Conservation (phyloP, 2,329 filamentous ascomycete genomes). For the Pseudocercospora macadamiae region DNA sequence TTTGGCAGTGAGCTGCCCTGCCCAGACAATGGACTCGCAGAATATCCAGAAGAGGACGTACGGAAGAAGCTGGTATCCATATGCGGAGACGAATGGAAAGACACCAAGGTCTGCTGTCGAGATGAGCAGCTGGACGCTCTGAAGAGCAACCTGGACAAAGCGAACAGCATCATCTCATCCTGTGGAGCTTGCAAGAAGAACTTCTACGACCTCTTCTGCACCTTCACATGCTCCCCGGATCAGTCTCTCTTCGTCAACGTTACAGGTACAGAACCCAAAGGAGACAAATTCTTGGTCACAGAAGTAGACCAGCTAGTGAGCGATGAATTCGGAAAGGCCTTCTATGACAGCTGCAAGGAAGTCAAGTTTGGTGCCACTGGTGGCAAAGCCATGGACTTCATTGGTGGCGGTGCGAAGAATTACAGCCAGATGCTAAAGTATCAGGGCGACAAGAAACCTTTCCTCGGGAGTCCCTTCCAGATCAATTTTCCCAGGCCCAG, state of each 20-base stretch:
- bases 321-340: constrained; percentile 78
- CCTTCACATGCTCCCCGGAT: constrained; percentile 95
- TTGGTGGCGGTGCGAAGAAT: constrained; percentile 91
- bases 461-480: constrained; percentile 90
- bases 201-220: constrained; percentile 98
- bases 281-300: constrained; percentile 70
- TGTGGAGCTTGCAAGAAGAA: constrained; percentile 98
- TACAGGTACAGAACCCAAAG: constrained; percentile 69
- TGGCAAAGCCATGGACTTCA: constrained; percentile 90
- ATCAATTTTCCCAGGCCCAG: constrained; percentile 81
- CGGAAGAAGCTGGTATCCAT: constrained; percentile 79
- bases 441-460: constrained; percentile 83
- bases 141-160: constrained; percentile 81
- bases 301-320: constrained; percentile 90
- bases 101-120: constrained; percentile 82
- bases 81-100: constrained; percentile 84
- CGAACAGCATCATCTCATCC: constrained; percentile 84
- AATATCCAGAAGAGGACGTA: constrained; percentile 70
- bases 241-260: constrained; percentile 96
- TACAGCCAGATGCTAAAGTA: constrained; percentile 88
- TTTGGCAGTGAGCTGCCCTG: constrained; percentile 91
- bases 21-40: constrained; percentile 83
- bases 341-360: constrained; percentile 98
- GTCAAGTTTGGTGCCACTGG: constrained; percentile 97
- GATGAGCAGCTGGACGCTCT: constrained; percentile 80